These are phyloP conservation scores for Neofusicoccum ribis DNA, from an alignment of 2,329 filamentous ascomycete species.

Conservation along the genomic window DNA sequence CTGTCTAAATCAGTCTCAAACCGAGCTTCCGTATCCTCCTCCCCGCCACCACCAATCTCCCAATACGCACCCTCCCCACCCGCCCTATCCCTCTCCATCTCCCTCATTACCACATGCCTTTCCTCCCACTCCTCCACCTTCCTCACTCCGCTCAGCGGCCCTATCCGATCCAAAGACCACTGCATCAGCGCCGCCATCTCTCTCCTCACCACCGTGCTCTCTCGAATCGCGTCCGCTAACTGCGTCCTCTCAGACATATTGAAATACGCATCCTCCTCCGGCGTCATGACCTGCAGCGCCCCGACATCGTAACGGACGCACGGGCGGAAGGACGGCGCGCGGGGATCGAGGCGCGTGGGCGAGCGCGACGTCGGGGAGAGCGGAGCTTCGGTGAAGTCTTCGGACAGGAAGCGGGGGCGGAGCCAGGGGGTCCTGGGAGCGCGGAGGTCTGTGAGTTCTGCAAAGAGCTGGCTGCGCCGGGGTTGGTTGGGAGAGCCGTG, in stretches of 20 bases:
- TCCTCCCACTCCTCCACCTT: background rate
- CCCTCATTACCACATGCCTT: background rate
- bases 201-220: background rate
- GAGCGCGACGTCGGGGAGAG: background rate
- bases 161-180: background rate
- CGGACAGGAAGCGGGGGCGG: background rate
- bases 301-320: background rate
- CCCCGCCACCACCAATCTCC: background rate
- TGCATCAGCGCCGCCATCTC: background rate
- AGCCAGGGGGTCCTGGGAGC: background rate
- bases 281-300: background rate
- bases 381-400: background rate
- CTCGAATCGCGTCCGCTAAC: background rate
- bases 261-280: background rate
- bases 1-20: too few relatives aligned
- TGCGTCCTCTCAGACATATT: background rate
- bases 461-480: too few relatives aligned
- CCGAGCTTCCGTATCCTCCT: too few relatives aligned
- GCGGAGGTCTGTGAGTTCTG: too few relatives aligned
- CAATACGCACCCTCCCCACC: background rate
- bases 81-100: background rate
- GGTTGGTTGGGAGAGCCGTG: too few relatives aligned
- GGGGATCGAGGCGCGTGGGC: background rate
- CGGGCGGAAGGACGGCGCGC: background rate
- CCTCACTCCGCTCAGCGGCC: background rate